phyloP scores from a whole-genome alignment of 176 grass and related monocot species.

The Puya raimondii region DNA sequence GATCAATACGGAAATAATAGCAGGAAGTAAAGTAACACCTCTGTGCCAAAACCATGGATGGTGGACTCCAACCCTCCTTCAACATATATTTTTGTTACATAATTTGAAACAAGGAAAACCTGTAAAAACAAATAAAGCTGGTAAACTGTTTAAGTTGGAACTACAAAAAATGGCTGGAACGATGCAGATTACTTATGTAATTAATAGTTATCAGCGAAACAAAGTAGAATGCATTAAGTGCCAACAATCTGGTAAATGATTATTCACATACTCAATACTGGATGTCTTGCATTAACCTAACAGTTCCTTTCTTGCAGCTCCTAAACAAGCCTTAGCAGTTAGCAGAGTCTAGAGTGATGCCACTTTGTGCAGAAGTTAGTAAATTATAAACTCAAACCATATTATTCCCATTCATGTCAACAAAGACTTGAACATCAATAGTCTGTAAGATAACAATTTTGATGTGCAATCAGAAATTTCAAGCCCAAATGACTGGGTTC shows the following conservation, averaged over 20 bases:
- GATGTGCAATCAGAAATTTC: too few species aligned
- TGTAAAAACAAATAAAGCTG: constrained; percentile 20
- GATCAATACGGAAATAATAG: constrained; percentile 2
- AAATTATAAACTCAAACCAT: not conserved
- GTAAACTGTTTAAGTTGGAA: not conserved
- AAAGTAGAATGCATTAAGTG: not conserved
- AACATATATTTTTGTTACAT: constrained; percentile 82
- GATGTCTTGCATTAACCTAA: not conserved
- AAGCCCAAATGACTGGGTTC: too few species aligned
- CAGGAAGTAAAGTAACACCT: constrained; percentile 39
- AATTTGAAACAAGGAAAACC: constrained; percentile 79
- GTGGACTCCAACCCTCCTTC: constrained; percentile 67
- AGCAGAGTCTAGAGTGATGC: not conserved
- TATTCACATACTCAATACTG: not conserved
- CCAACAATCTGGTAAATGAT: not conserved
- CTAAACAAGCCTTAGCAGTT: not conserved
- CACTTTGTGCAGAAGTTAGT: not conserved
- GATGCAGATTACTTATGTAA: not conserved
- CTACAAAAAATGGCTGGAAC: not conserved
- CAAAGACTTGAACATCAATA: too few species aligned
- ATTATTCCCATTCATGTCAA: not conserved
- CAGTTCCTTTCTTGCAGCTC: not conserved
- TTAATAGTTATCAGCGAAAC: not conserved
- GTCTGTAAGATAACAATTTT: too few species aligned
- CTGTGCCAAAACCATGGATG: constrained; percentile 73